These are phyloP conservation scores for Hypericum androsaemum DNA, from an alignment of 345 rosid genomes.

Conservation along the genomic window DNA sequence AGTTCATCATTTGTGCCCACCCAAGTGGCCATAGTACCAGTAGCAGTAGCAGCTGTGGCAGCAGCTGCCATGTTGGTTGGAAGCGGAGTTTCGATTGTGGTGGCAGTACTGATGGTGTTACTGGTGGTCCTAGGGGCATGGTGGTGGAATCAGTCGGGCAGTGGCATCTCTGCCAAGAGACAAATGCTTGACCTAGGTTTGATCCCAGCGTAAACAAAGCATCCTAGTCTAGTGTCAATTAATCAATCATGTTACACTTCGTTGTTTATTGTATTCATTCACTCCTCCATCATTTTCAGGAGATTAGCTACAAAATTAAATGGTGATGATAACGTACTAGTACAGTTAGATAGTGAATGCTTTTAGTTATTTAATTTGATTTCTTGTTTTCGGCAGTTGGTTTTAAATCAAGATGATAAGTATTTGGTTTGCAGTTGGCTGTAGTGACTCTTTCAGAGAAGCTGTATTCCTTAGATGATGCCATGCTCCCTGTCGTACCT, in stretches of 20 bases:
- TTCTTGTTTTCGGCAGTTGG: too few species aligned
- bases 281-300: conserved; percentile 1
- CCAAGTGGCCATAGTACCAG: conserved; percentile 69
- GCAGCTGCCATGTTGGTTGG: conserved; percentile 66
- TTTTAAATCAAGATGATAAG: too few species aligned
- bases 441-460: too few species aligned
- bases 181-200: conserved; percentile 50
- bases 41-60: conserved; percentile 64
- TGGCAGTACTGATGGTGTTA: conserved; percentile 45
- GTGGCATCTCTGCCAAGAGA: conserved; percentile 64
- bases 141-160: conserved; percentile 74
- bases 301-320: background rate
- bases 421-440: too few species aligned
- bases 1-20: conserved; percentile 66
- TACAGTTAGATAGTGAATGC: too few species aligned
- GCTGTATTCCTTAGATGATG: too few species aligned
- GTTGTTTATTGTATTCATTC: too few species aligned
- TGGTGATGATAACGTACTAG: too few species aligned
- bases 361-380: too few species aligned
- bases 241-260: too few species aligned
- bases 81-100: conserved; percentile 56
- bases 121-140: conserved; percentile 56
- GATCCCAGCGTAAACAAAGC: conserved; percentile 24
- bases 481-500: too few species aligned
- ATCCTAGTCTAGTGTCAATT: background rate